Evolutionary conservation across 345 rosid species (phyloP).

Genomic region (Litchi chinensis): DNA sequence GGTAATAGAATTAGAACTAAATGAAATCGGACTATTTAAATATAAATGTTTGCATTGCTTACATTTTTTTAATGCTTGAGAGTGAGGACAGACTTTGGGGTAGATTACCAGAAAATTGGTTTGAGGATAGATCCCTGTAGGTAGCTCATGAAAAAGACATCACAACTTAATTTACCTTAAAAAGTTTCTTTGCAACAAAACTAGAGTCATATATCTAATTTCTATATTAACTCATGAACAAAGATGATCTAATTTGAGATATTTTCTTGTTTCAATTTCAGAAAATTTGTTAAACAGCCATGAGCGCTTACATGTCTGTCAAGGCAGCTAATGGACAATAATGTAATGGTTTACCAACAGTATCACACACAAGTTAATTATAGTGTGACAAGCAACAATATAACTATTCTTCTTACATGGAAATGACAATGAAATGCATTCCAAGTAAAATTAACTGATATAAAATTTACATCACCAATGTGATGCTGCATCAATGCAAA

Average conservation of each 20-base stretch:
- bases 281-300: not conserved
- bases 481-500: no score
- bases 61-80: constrained; percentile 60
- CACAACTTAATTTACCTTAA: not conserved
- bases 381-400: not conserved
- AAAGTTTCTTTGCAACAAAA: not conserved
- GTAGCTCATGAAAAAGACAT: constrained; percentile 11
- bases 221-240: not conserved
- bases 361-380: not conserved
- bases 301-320: not conserved
- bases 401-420: not conserved
- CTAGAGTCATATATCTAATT: not conserved
- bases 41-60: constrained; percentile 30
- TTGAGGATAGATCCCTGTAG: constrained; percentile 81
- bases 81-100: constrained; percentile 70
- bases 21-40: not conserved
- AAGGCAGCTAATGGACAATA: not conserved
- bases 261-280: not conserved
- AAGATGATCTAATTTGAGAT: not conserved
- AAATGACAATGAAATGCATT: not conserved
- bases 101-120: constrained; percentile 69
- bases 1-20: constrained; percentile 14
- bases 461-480: no score
- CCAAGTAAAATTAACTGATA: no score
- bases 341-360: not conserved